These are phyloP conservation scores for Apiospora koreana DNA, from an alignment of 2,329 filamentous ascomycete species.

Conservation along the genomic window DNA sequence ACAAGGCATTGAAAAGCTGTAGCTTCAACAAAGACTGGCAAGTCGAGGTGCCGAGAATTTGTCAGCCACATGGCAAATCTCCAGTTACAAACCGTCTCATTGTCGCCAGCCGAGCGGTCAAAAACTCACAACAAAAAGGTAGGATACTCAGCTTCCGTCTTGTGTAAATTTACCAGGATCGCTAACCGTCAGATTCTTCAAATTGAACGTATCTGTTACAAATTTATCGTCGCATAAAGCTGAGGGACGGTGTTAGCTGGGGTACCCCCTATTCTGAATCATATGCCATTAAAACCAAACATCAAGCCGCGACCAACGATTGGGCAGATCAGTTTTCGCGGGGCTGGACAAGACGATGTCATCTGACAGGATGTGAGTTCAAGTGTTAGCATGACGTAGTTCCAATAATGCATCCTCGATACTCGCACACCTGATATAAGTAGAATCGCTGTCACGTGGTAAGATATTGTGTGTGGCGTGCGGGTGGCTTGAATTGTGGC, in stretches of 20 bases:
- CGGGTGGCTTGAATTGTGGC: neutral
- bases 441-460: neutral
- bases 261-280: neutral
- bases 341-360: neutral
- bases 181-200: neutral
- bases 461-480: neutral
- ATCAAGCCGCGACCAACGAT: too few relatives aligned
- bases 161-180: neutral
- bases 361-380: too few relatives aligned
- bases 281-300: neutral
- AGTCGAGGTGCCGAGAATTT: neutral
- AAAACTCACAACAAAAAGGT: neutral
- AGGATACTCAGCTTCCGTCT: neutral
- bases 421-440: too few relatives aligned
- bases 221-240: neutral
- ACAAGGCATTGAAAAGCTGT: neutral
- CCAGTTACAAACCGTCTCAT: neutral
- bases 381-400: neutral
- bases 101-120: neutral
- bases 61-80: neutral
- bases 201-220: neutral
- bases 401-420: neutral
- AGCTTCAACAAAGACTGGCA: neutral
- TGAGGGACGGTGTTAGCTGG: neutral
- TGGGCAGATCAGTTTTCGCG: neutral